Base-by-base conservation (phyloP, 1,139 yeast species). In the Lodderomyces margitis region DNA sequence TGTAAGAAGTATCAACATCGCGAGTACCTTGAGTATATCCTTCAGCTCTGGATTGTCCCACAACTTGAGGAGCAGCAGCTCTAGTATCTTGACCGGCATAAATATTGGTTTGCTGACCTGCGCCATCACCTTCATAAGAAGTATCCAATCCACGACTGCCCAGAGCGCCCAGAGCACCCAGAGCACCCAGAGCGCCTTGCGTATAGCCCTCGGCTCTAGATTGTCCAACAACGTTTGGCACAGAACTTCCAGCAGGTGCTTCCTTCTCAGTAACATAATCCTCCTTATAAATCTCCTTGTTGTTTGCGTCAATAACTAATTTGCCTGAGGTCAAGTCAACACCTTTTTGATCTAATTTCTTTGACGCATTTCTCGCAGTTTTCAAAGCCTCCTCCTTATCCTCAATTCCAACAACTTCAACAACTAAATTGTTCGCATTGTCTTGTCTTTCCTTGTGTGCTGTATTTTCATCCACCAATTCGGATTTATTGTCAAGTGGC, bases 381-480 rank as follows among this genome's bases (percentile, higher is more conserved):
- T 51, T 57, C 8, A 68, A 62, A 5, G 74, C 73, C 21, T 57
- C 52, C 9, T 53, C 56, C 41, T 56, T 56, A 50, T 66, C 69
- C 4, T 62, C 56, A 34, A 64, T 62, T 23, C 74, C 74, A 47
- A 68, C 58, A 11, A 68, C 74, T 49, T 68, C 73, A 30, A 68
- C 68, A 20, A 62, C 57, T 24, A 65, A 53, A 19, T 55, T 52
- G 23, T 52, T 46, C 14, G 25, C 2, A 11, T 42, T 44, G 19
- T 41, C 40, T 14, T 39, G 21, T 23, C 47, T 39, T 21, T 31
- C 36, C 14, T 21, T 36, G 19, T 33, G 37, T 12, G 45, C 42
- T 21, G 39, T 36, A 9, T 30, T 27, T 19, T 41, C 44, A 21
- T 36, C 44, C 21, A 42, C 43, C 6, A 35, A 32, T 27, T 45